Base-by-base conservation (phyloP, 2,329 filamentous ascomycete genomes). In the Fusarium sp. region DNA sequence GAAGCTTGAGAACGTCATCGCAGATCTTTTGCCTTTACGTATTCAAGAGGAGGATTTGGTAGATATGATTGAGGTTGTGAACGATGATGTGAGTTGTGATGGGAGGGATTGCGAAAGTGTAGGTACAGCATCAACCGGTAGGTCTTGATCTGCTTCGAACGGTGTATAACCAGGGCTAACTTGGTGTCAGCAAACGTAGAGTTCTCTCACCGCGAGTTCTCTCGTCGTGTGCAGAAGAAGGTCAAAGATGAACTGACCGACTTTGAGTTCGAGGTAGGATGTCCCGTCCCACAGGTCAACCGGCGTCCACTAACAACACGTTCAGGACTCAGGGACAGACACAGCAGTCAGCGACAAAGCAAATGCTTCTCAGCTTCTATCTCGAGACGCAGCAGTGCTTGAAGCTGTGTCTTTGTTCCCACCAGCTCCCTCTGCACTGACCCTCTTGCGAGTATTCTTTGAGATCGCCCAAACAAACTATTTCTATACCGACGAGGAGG, bases 381-480 rank as follows among this genome's bases (percentile, higher is more conserved):
- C 70, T 3, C 45, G 63, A 48, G 64, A 73, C 8, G 52, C 49
- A 15, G 28, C 68, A 6, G 69, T 77, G 7, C 55, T 74, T 4
- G 67, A 75, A 22, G 66, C 70, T 3, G 56, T 59, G 7, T 75
- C 75, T 1, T 44, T 75, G 10, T 77, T 75, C 9, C 75, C 75
- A 2, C 63, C 66, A 12, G 59, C 62, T 2, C 58, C 73, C 20
- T 65, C 66, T 14, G 72, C 74, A 2, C 44, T 67, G 11, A 24
- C 69, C 8, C 68, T 77, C 1, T 41, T 77, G n/a, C 58, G 73
- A 35, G 65, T 77, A 17, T 77, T 77, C 58, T 75, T 77, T 47
- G 66, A 78, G 33, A 61, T 78, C 10, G 72, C 60, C 1, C 72
- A 78, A 41, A 77, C 75, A 24, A 75, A 78, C 28, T 77, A 77